Base-by-base conservation (phyloP, 2,329 filamentous ascomycete species). In the Penicillium paneum region DNA sequence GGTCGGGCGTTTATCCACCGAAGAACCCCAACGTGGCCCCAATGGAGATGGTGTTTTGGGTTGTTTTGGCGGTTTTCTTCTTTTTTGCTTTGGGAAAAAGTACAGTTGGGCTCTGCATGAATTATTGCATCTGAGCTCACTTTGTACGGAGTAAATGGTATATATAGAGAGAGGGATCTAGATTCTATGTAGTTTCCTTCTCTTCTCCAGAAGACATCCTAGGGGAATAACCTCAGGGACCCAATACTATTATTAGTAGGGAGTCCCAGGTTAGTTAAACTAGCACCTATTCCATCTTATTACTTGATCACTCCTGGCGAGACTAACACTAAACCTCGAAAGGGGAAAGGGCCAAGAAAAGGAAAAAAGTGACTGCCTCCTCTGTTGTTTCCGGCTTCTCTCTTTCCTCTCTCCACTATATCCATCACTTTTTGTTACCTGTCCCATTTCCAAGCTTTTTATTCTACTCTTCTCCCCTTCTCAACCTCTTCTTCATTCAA, bases 1-100 rank as follows among this genome's bases (percentile, higher is more conserved):
- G 52, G 54, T 56, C 57, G 56, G 52, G 49, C 15, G 19, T 21
- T 28, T 28, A 55, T 49, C 58, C 56, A 52, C 47, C 24, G 13
- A 42, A 42, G 36, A 42, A 42, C 42, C 42, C 38, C 51, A 54
- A 60, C 57, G 61, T 61, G 59, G 59, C 54, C 54, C 59, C 59
- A 66, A 66, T 66, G 21, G 21, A 17, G 57, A 57, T 34, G 19
- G 24, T 26, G 24, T 26, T 26, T 21, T 38, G n/a, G n/a, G 39
- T 26, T 31, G 13, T 7, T 19, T 40, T 28, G 26, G 21, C 13
- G 13, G 28, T 17, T 39, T 11, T 39, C 11, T 24, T n/a, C n/a
- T n/a, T 26, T 21, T 32, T 11, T 10, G 6, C 17, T 32, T 13
- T 21, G 31, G 44, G 49, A 12, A n/a, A 10, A 19, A 46, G 11